phyloP scores from a whole-genome alignment of 1,139 yeast genomes.

The Candida dubliniensis region DNA sequence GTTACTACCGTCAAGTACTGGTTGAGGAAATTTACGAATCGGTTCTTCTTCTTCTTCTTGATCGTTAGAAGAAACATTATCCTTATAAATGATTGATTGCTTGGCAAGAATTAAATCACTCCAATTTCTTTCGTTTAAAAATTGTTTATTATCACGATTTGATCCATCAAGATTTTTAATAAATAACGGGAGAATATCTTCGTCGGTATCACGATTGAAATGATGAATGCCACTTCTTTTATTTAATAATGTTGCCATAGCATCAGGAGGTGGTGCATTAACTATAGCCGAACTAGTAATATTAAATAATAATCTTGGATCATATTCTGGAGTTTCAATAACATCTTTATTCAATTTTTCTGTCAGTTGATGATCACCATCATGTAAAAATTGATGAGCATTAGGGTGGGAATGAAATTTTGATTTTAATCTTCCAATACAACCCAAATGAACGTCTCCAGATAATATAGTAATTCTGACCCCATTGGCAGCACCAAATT shows the following conservation, averaged over 20 bases:
- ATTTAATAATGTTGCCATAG: slow-evolving; percentile 70
- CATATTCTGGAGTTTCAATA: slow-evolving; percentile 57
- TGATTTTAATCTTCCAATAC: slow-evolving; percentile 74
- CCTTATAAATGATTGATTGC: slow-evolving; percentile 28
- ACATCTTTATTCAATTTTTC: slow-evolving; percentile 39
- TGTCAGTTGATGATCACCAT: slow-evolving; percentile 21
- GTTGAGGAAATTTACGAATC: slow-evolving; percentile 32
- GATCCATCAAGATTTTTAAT: slow-evolving; percentile 59
- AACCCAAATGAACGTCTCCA: slow-evolving; percentile 92
- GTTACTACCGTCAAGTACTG: slow-evolving; percentile 16
- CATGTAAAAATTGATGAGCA: slow-evolving; percentile 20
- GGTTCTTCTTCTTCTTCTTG: slow-evolving; percentile 11
- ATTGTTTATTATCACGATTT: slow-evolving; percentile 53
- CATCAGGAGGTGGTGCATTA: slow-evolving; percentile 90
- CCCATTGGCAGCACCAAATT: slow-evolving; percentile 61
- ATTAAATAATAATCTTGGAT: slow-evolving; percentile 77
- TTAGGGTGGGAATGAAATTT: slow-evolving; percentile 50
- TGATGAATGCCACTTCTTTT: slow-evolving; percentile 69
- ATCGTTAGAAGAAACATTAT: slow-evolving; percentile 18
- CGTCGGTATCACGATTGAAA: slow-evolving; percentile 64
- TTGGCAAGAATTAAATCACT: slow-evolving; percentile 43
- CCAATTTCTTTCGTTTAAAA: slow-evolving; percentile 84
- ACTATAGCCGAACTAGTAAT: slow-evolving; percentile 86
- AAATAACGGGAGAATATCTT: slow-evolving; percentile 78
- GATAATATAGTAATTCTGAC: slow-evolving; percentile 80